Percentiles rank a stretch among this genome's conserved stretches.
Conservation (phyloP, 2,329 filamentous ascomycete species). For the Thelonectria discophora region DNA sequence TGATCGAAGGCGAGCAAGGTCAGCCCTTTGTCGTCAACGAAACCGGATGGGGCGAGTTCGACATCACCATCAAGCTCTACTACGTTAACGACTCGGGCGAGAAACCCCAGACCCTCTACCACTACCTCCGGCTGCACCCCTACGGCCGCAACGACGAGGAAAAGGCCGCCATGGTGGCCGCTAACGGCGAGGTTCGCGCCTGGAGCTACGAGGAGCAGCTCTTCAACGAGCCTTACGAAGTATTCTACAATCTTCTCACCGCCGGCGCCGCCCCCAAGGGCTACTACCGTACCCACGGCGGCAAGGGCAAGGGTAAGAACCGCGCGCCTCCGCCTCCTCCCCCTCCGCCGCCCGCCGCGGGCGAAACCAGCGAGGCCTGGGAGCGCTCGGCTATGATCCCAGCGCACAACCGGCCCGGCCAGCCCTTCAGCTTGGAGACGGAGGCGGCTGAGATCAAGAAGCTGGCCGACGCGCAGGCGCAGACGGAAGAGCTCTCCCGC, state of each 20-base stretch:
- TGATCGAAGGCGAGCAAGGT: constrained; percentile 77
- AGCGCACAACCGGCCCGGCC: constrained; percentile 69
- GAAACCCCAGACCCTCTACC: constrained; percentile 95
- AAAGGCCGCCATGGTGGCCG: constrained; percentile 66
- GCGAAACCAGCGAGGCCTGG: constrained; percentile 60
- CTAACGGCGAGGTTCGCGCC: constrained; percentile 72
- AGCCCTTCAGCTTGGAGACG: constrained; percentile 77
- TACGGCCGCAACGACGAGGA: constrained; percentile 85
- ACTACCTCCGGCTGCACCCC: constrained; percentile 89
- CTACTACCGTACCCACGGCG: too few relatives aligned
- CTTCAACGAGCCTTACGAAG: constrained; percentile 96
- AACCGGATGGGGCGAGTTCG: constrained; percentile 98
- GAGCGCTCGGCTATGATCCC: constrained; percentile 81
- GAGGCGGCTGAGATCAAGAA: constrained; percentile 71
- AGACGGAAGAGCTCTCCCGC: constrained; percentile 68
- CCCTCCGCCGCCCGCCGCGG: constrained; percentile 48
- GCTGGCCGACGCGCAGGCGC: constrained; percentile 69
- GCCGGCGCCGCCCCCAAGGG: constrained; percentile 70
- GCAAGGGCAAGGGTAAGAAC: constrained; percentile 62
- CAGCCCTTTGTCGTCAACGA: constrained; percentile 84
- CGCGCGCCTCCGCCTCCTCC: constrained; percentile 51
- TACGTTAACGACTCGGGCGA: constrained; percentile 88
- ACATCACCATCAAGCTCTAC: constrained; percentile 93
- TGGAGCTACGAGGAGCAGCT: constrained; percentile 94
- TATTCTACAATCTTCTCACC: constrained; percentile 89